Percentiles rank a stretch among this genome's conserved stretches.
phyloP scores from a whole-genome alignment of 225 moss, liverwort and hornwort species.

The Straminergon stramineum region DNA sequence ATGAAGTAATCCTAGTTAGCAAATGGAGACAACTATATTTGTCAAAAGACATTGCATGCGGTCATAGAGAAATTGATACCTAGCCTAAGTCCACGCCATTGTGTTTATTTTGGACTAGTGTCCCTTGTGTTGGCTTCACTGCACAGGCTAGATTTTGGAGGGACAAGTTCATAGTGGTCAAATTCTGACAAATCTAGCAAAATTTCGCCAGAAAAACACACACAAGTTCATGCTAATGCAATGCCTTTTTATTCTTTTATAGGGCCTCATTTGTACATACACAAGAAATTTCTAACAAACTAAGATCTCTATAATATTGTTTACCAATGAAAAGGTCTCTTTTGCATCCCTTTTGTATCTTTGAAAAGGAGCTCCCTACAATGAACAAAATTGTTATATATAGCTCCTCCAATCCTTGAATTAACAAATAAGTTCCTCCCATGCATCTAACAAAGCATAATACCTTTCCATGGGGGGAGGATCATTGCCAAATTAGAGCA shows the following conservation, averaged over 20 bases:
- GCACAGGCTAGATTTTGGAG: no score
- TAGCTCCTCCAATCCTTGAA: neutral
- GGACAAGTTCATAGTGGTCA: no score
- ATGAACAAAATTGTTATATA: neutral
- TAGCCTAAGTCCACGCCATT: rapidly evolving
- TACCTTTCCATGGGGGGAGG: neutral
- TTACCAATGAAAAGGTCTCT: neutral
- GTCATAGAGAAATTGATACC: rapidly evolving
- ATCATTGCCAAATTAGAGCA: neutral
- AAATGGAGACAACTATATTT: rapidly evolving
- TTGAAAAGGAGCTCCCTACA: neutral
- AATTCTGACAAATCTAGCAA: no score
- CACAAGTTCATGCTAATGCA: no score
- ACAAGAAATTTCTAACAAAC: neutral
- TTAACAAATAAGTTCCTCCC: neutral
- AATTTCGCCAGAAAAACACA: no score
- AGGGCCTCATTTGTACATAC: neutral
- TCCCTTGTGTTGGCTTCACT: no score
- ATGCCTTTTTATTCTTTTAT: neutral
- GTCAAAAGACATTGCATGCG: rapidly evolving
- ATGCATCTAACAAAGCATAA: neutral
- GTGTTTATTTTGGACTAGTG: no score
- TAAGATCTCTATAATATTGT: neutral
- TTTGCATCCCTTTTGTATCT: neutral
- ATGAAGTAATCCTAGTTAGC: neutral